Base-by-base conservation (phyloP, 1,284 basidiomycete species). In the Gymnopus androsaceus region DNA sequence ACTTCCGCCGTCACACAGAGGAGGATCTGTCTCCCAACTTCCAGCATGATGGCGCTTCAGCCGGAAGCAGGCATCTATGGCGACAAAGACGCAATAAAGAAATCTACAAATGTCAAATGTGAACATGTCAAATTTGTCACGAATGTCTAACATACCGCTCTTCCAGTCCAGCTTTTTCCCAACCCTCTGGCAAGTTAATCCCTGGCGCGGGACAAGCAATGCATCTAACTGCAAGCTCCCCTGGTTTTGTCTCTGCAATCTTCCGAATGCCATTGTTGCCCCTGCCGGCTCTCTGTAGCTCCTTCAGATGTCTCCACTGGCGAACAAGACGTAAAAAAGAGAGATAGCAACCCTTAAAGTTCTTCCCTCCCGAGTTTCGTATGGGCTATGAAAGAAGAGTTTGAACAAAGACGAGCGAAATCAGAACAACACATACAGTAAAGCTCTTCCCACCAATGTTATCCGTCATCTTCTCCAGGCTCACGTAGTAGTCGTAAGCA, bases 81-180 rank as follows among this genome's bases (percentile, higher is more conserved):
- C 49, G 2, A 62, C 7, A 21, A 57, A 51, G 11, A 57, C 12
- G 5, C 14, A 21, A 38, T 62, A 62, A 9, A 63, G 36, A 23
- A 41, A 63, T 47, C 62, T 63, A 42, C 4, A 33, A 23, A 7
- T 6, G 11, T 9, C 23, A n/a, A n/a, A n/a, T 17, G 21, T 25
- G 1, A 11, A 55, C 14, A 54, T 58, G 48, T 67, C 64, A 49
- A 64, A 60, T 27, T 51, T 36, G 2, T 61, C 63, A n/a, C 66
- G 58, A 27, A n/a, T n/a, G n/a, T n/a, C n/a, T n/a, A n/a, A n/a
- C n/a, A n/a, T n/a, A n/a, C n/a, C n/a, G n/a, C n/a, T n/a, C n/a
- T n/a, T n/a, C n/a, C n/a, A n/a, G n/a, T n/a, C n/a, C n/a, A n/a
- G n/a, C n/a, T n/a, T 48, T 19, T 19, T 51, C 17, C 57, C 57